Evolutionary conservation across 352 stramenopile species (phyloP), one percentile per base, ranked within the genome.

Genomic region (Pythium monospermum): DNA sequence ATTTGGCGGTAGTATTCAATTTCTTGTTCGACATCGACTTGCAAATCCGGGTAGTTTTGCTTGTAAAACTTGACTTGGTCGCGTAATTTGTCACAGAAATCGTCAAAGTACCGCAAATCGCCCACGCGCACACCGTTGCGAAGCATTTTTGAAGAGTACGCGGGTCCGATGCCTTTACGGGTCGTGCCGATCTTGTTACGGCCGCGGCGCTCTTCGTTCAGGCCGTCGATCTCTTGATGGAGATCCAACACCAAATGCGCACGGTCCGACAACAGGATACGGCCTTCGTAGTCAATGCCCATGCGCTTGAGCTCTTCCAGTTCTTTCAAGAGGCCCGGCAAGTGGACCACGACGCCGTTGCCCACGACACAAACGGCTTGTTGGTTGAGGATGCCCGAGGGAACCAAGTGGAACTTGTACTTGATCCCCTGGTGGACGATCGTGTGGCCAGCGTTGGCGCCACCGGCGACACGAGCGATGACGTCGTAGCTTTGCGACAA

Each of bases 331-430:
- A 99, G 95, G 33, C 94, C 96, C 7, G 94, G 96, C 28, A 99
- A 45, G 76, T 99, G 96, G 64, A 99, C 89, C 19, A 99, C 96
- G 13, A 99, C 96, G 50, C 97, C 97, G 69, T 99, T 99, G 32
- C 97, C 96, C 48, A 99, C 96, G n/a, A 99, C 83, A 65, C 96
- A 98, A 30, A 91, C 87, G 0, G 93, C 95, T 38, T 95, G 75
- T 25, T 89, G 78, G 71, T 99, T 98, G 35, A 99, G 69, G 49
- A 99, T 98, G 41, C 96, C 97, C 36, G 89, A 98, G 3, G 97
- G 97, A 48, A 99, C 77, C 6, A 99, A 71, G 78, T 99, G 97
- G 76, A 99, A 99, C 71, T 98, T 99, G 85, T 99, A 99, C 72
- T 98, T 98, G 76, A 97, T 97, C 42, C 90, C 83, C 40, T 99